A percentile compares a stretch with the other conserved stretches of the same genome.
Conservation (phyloP, 208 protist species). For the Strigomonas culicis region DNA sequence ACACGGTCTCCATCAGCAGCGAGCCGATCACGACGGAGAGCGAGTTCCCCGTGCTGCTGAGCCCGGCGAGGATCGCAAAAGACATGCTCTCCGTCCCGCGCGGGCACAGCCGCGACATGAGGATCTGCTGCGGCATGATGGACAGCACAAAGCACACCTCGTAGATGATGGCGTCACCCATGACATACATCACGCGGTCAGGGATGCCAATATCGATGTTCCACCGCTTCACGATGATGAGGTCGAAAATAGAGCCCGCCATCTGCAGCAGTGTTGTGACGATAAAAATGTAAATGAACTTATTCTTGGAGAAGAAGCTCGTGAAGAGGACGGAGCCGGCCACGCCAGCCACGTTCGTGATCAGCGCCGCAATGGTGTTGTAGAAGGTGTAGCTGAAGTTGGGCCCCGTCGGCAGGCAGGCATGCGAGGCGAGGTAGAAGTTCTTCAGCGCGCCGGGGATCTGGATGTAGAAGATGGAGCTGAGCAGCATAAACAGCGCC, state of each 20-base stretch:
- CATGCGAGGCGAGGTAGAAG: conserved; percentile 27
- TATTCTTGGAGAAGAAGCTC: conserved; percentile 23
- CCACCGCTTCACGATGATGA: conserved; percentile 36
- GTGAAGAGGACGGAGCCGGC: conserved; percentile 24
- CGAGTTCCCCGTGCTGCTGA: conserved; percentile 53
- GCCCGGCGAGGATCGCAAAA: conserved; percentile 61
- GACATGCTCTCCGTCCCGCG: conserved; percentile 65
- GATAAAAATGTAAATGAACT: conserved; percentile 27
- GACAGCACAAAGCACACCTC: conserved; percentile 29
- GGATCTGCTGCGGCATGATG: conserved; percentile 44
- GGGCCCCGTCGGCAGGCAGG: conserved; percentile 24
- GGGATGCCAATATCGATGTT: conserved; percentile 25
- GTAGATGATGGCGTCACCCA: conserved; percentile 40
- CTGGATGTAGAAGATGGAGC: conserved; percentile 28
- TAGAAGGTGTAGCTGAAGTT: conserved; percentile 48
- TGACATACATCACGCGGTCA: conserved; percentile 36
- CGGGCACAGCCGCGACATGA: conserved; percentile 60
- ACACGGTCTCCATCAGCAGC: conserved; percentile 40
- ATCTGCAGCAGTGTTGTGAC: conserved; percentile 22
- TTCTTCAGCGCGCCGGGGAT: conserved; percentile 36
- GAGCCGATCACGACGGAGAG: conserved; percentile 39
- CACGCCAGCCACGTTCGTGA: conserved; percentile 20
- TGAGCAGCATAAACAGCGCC: conserved; percentile 28
- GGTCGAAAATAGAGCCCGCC: conserved; percentile 27
- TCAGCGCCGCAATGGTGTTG: conserved; percentile 21